Percentiles rank a stretch among this genome's conserved stretches.
phyloP scores from a whole-genome alignment of 345 rosid species.

The Heritiera fomes region DNA sequence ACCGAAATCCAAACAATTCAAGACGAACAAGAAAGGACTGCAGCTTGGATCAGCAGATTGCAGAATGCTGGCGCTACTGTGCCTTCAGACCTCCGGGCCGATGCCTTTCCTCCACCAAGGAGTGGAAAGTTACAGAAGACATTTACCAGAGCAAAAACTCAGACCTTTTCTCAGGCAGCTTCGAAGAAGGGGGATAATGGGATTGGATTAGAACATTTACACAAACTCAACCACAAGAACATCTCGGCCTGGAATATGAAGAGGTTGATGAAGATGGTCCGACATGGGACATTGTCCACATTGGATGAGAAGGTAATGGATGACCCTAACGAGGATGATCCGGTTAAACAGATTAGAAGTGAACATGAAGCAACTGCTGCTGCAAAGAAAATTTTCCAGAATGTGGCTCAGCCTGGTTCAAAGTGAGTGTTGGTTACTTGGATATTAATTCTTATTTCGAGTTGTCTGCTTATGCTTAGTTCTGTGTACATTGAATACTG shows the following conservation, averaged over 20 bases:
- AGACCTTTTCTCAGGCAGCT: slow-evolving; percentile 35
- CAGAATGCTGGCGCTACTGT: slow-evolving; percentile 63
- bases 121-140: slow-evolving; percentile 33
- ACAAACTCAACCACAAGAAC: slow-evolving; percentile 68
- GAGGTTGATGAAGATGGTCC: slow-evolving; percentile 81
- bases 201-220: slow-evolving; percentile 65
- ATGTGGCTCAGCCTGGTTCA: slow-evolving; percentile 58
- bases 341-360: slow-evolving; percentile 58
- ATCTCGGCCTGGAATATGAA: slow-evolving; percentile 99
- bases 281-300: slow-evolving; percentile 68
- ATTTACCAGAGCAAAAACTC: slow-evolving; percentile 34
- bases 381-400: slow-evolving; percentile 83
- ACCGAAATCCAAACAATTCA: slow-evolving; percentile 48
- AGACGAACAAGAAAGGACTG: slow-evolving; percentile 54
- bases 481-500: no score
- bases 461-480: not conserved
- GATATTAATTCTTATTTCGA: no score
- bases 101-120: slow-evolving; percentile 40
- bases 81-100: slow-evolving; percentile 59
- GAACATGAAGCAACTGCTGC: slow-evolving; percentile 87
- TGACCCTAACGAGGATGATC: slow-evolving; percentile 48
- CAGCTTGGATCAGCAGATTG: slow-evolving; percentile 46
- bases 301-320: slow-evolving; percentile 69
- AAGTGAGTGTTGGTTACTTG: slow-evolving; percentile 36
- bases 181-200: slow-evolving; percentile 37